Base-by-base conservation (phyloP, 441 rosid genomes). In the Mallotus repandus region DNA sequence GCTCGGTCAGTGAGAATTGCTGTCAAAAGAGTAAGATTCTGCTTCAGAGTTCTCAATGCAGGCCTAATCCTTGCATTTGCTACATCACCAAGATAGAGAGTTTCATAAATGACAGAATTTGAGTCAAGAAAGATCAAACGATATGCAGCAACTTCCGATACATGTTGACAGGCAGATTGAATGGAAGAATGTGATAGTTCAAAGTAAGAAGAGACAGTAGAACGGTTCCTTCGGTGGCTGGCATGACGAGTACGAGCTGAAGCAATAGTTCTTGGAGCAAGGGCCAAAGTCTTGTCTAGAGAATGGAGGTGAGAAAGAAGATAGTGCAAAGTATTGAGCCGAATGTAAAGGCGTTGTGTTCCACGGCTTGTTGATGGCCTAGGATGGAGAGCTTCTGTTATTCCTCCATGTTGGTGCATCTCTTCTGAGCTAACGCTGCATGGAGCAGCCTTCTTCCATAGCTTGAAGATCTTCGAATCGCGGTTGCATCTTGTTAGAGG, bases 111-210 rank as follows among this genome's bases (percentile, higher is more conserved):
- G 15, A 87, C 91, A 38, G 87, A 74, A 73, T 72, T 89, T 0
- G 98, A 93, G 76, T 95, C 99, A 7, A 87, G 84, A 85, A 93
- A 93, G 74, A 93, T 85, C 58, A 95, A 69, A 54, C 99, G 83
- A 66, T 90, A 86, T n/a, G 98, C 96, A 0, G 97, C 95, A n/a
- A 94, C 95, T 78, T 92, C 98, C 25, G 94, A 94, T 10, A 94
- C 92, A 38, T 87, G 84, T 45, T 87, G 95, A 76, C 90, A 88
- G 41, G 92, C 95, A 14, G 91, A 78, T 75, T 87, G 91, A 67
- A 95, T 90, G 29, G 93, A 76, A 0, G 85, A 74, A 7, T 78
- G 79, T n/a, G 90, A 80, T 41, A 58, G 80, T 19, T 90, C 95
- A 13, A 93, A 95, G 87, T 87, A 86, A 22, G 94, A 78, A 8